phyloP scores from a whole-genome alignment of 164 flowering plant genomes.

The Tetracentron sinense region DNA sequence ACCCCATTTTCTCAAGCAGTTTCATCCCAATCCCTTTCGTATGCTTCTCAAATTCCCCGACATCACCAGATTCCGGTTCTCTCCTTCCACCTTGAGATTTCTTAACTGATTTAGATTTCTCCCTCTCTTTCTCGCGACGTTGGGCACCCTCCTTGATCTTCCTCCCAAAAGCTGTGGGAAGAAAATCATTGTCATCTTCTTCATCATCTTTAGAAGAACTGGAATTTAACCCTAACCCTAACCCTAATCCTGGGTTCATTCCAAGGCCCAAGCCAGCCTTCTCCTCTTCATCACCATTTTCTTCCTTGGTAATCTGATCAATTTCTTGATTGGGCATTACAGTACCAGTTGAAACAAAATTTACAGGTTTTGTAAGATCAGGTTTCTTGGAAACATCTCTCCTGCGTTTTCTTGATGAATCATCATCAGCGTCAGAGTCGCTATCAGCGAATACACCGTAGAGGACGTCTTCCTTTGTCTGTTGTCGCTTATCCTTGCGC shows the following conservation, averaged over 20 bases:
- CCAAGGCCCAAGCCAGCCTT: constrained; percentile 12
- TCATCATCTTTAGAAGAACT: constrained; percentile 20
- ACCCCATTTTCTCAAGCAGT: constrained; percentile 82
- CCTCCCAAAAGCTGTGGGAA: constrained; percentile 78
- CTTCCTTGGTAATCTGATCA: constrained; percentile 36
- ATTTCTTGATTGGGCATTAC: constrained; percentile 70
- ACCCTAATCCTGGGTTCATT: constrained; percentile 20
- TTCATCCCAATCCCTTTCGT: constrained; percentile 82
- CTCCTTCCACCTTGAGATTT: constrained; percentile 28
- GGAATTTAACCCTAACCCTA: constrained; percentile 24
- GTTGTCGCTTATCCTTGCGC: constrained; percentile 57
- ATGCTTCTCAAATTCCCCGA: constrained; percentile 69
- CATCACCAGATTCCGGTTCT: constrained; percentile 27
- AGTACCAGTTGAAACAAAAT: constrained; percentile 75
- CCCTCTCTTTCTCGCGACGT: constrained; percentile 48
- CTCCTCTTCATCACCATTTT: constrained; percentile 18
- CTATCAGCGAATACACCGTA: constrained; percentile 62
- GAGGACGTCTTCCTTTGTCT: constrained; percentile 69
- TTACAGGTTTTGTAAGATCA: constrained; percentile 78
- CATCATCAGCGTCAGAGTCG: constrained; percentile 43
- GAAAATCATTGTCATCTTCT: constrained; percentile 38
- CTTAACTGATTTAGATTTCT: constrained; percentile 31
- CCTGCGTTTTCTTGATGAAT: constrained; percentile 43
- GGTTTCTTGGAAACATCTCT: constrained; percentile 28
- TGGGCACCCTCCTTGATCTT: constrained; percentile 66